phyloP scores from a whole-genome alignment of 2,329 filamentous ascomycete species.

The Aspergillus piperis region DNA sequence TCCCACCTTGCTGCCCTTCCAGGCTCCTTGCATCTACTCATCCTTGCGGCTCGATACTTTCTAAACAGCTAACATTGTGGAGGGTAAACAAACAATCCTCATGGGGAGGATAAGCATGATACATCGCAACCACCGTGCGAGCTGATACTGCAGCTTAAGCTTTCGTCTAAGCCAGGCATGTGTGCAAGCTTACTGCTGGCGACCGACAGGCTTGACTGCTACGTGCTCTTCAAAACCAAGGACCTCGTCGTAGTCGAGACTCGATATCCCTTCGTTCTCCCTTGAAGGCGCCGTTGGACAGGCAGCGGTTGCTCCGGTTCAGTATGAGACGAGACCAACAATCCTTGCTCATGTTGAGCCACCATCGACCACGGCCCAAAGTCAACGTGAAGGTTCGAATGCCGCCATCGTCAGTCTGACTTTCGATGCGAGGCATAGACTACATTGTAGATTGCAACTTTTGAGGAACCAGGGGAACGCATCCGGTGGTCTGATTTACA shows the following conservation, averaged over 20 bases:
- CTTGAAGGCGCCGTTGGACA: neutral
- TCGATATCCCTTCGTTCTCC: neutral
- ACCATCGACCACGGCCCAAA: neutral
- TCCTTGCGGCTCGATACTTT: constrained; percentile 26
- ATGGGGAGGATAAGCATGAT: constrained; percentile 1
- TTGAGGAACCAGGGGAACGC: neutral
- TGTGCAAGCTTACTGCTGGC: constrained; percentile 2
- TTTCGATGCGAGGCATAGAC: neutral
- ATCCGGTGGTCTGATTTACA: neutral
- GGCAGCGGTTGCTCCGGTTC: neutral
- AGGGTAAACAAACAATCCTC: constrained; percentile 1
- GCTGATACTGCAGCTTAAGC: constrained; percentile 3
- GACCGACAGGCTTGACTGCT: neutral
- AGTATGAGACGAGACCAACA: neutral
- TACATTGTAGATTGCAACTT: neutral
- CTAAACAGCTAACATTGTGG: neutral
- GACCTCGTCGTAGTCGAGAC: neutral
- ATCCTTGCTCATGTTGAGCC: neutral
- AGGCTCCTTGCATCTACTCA: constrained; percentile 31
- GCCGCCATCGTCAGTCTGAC: neutral
- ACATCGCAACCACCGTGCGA: neutral
- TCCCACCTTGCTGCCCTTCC: constrained; percentile 12
- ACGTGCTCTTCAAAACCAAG: neutral
- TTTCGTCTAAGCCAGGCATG: constrained; percentile 1
- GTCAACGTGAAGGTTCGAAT: neutral